phyloP scores from a whole-genome alignment of 108 stramenopile genomes.

The Discostella stelligeroides region DNA sequence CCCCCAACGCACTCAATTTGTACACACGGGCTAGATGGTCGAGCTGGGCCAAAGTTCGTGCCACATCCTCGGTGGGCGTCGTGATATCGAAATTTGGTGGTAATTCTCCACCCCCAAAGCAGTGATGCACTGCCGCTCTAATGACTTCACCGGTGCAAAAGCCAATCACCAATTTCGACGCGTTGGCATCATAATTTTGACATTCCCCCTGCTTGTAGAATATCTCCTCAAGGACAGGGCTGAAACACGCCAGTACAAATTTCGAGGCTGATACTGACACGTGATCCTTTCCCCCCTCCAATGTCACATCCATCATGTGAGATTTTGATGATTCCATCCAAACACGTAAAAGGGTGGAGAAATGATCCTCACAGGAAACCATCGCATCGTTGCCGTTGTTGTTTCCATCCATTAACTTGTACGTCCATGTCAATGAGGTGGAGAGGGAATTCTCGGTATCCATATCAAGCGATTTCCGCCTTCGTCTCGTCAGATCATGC shows the following conservation, averaged over 20 bases:
- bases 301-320: slow-evolving; percentile 51
- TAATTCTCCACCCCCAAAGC: slow-evolving; percentile 53
- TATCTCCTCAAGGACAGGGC: slow-evolving; percentile 53
- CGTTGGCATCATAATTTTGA: slow-evolving; percentile 10
- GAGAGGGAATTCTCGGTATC: no score
- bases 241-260: slow-evolving; percentile 57
- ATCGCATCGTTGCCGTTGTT: no score
- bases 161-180: slow-evolving; percentile 22
- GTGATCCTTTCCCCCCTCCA: slow-evolving; percentile 53
- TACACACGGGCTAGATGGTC: slow-evolving; percentile 57
- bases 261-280: slow-evolving; percentile 43
- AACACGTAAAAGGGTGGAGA: no score
- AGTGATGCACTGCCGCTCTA: slow-evolving; percentile 57
- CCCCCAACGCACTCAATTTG: slow-evolving; percentile 45
- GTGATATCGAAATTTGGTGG: slow-evolving; percentile 47
- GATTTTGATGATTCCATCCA: no score
- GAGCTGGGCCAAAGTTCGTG: slow-evolving; percentile 56
- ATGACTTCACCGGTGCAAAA: slow-evolving; percentile 44
- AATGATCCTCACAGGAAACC: no score
- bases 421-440: no score
- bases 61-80: slow-evolving; percentile 43
- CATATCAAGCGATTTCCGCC: no score
- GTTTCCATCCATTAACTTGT: no score
- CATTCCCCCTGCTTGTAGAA: slow-evolving; percentile 46
- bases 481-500: no score